phyloP scores from a whole-genome alignment of 2,329 filamentous ascomycete genomes.

The Stylonectria norvegica region DNA sequence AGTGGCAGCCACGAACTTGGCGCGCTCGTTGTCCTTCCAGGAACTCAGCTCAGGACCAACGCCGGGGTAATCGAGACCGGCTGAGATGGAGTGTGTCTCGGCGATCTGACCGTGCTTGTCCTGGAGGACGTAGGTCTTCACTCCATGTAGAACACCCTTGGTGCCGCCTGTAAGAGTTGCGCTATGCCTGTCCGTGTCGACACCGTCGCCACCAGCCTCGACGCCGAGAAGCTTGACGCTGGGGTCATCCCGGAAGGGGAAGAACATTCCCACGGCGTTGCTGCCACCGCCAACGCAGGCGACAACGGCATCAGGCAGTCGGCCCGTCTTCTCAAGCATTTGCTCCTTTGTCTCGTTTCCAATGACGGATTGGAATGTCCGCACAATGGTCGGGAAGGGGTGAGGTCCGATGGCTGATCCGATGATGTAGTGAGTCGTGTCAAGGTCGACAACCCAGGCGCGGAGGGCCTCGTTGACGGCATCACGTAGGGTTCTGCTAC shows the following conservation, averaged over 20 bases:
- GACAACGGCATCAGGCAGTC: slow-evolving; percentile 92
- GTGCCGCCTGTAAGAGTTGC: slow-evolving; percentile 83
- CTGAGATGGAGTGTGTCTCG: slow-evolving; percentile 94
- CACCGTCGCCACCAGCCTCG: slow-evolving; percentile 89
- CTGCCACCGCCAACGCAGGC: slow-evolving; percentile 94
- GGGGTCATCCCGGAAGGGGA: slow-evolving; percentile 83
- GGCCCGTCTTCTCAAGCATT: slow-evolving; percentile 78
- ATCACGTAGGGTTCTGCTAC: slow-evolving; percentile 76
- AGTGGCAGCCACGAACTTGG: slow-evolving; percentile 85
- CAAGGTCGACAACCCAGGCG: slow-evolving; percentile 87
- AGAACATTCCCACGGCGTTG: slow-evolving; percentile 98
- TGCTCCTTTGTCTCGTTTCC: slow-evolving; percentile 91
- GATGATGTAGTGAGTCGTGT: slow-evolving; percentile 97
- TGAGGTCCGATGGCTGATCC: slow-evolving; percentile 96
- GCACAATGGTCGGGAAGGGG: slow-evolving; percentile 95
- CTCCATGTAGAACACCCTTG: slow-evolving; percentile 92
- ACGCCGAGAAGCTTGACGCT: slow-evolving; percentile 88
- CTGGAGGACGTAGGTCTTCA: slow-evolving; percentile 93
- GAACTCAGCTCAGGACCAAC: slow-evolving; percentile 87
- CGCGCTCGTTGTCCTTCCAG: slow-evolving; percentile 89
- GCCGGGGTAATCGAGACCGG: slow-evolving; percentile 94
- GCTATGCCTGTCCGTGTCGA: slow-evolving; percentile 81
- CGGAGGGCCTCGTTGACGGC: slow-evolving; percentile 95
- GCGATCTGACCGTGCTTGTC: slow-evolving; percentile 88
- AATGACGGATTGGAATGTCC: slow-evolving; percentile 96